Percentiles rank a stretch among this genome's conserved stretches.
phyloP scores from a whole-genome alignment of 139 green algal genomes.

The Chlamydomonas schloesseri region DNA sequence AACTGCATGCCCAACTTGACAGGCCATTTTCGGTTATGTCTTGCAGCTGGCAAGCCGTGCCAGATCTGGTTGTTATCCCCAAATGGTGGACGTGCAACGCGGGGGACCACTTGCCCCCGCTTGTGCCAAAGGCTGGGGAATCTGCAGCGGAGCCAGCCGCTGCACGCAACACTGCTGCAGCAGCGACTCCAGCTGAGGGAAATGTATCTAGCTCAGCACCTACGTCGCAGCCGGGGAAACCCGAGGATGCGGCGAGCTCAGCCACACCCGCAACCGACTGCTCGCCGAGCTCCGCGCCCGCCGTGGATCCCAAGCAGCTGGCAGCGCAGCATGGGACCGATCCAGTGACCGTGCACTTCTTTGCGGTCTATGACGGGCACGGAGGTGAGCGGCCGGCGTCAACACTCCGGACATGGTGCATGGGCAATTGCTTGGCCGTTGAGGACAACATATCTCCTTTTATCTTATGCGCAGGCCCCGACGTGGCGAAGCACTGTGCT shows the following conservation, averaged over 20 bases:
- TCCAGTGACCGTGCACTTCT: slow-evolving; percentile 44
- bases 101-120: slow-evolving; percentile 15
- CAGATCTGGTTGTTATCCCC: slow-evolving; percentile 39
- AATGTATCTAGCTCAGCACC: neutral
- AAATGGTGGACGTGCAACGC: slow-evolving; percentile 39
- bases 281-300: neutral
- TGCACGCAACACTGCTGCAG: neutral
- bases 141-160: neutral
- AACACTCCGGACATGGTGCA: neutral
- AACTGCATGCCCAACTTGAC: neutral
- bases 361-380: slow-evolving; percentile 60
- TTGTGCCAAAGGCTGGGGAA: neutral
- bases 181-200: neutral
- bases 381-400: slow-evolving; percentile 17
- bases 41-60: slow-evolving; percentile 41
- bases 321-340: slow-evolving; percentile 12
- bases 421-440: too few relatives aligned
- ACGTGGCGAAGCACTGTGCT: slow-evolving; percentile 50
- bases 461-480: slow-evolving; percentile 12
- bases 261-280: neutral
- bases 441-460: too few relatives aligned
- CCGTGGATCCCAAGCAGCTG: neutral
- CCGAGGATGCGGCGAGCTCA: neutral
- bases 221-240: neutral
- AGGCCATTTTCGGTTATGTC: too few relatives aligned